Conservation (phyloP, 352 stramenopile species). For the Phytopythium ostracodes region DNA sequence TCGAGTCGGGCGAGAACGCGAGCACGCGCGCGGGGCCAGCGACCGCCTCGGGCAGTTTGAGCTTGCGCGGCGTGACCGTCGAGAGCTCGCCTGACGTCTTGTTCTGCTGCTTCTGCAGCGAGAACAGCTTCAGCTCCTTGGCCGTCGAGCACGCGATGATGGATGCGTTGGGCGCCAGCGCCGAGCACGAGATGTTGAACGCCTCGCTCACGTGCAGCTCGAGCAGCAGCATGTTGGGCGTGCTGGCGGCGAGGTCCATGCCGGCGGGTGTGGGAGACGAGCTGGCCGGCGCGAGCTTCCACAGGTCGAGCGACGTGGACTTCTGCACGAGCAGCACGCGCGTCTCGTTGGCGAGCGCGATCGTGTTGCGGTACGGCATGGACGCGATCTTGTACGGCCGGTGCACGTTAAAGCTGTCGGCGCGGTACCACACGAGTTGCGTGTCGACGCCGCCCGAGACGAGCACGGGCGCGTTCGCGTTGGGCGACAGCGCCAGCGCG, state of each 20-base stretch:
- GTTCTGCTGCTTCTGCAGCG: constrained; percentile 32
- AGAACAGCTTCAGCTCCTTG: constrained; percentile 87
- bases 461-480: constrained; percentile 50
- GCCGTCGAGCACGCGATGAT: constrained; percentile 87
- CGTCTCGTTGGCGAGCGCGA: constrained; percentile 61
- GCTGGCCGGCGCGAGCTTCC: constrained; percentile 39
- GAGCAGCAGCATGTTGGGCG: constrained; percentile 71
- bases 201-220: constrained; percentile 72
- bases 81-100: constrained; percentile 6
- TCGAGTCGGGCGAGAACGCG: constrained; percentile 77
- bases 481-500: constrained; percentile 68
- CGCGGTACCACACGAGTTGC: constrained; percentile 90
- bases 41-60: constrained; percentile 30
- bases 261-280: constrained; percentile 13
- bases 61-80: constrained; percentile 49
- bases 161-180: constrained; percentile 75
- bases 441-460: constrained; percentile 93
- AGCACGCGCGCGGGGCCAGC: constrained; percentile 56
- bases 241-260: constrained; percentile 17
- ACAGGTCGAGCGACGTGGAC: constrained; percentile 67
- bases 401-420: constrained; percentile 76
- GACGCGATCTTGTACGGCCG: constrained; percentile 89
- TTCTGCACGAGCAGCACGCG: constrained; percentile 76
- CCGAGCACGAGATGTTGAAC: constrained; percentile 82
- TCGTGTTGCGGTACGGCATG: constrained; percentile 72